Evolutionary conservation across 257 asterid genomes (phyloP).

Genomic region (Echium plantagineum): DNA sequence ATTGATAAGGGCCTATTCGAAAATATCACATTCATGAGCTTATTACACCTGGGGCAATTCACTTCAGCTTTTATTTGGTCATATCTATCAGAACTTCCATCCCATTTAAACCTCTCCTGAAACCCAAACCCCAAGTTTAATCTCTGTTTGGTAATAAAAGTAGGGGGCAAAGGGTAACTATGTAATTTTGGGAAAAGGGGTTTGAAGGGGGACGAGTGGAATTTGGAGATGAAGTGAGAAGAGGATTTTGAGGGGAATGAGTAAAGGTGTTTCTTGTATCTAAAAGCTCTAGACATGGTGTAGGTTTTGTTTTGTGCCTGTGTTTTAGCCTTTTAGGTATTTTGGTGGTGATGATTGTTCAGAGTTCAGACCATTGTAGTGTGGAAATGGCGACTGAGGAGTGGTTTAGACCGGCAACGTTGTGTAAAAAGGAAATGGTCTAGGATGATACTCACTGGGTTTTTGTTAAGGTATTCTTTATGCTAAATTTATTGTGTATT

Average conservation of each 20-base stretch:
- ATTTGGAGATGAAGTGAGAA: slow-evolving; percentile 1
- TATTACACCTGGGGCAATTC: slow-evolving; percentile 76
- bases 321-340: no score
- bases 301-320: not conserved
- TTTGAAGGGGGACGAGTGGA: slow-evolving; percentile 17
- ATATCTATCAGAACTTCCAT: slow-evolving; percentile 58
- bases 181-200: slow-evolving; percentile 15
- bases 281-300: slow-evolving; percentile 38
- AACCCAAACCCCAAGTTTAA: slow-evolving; percentile 23
- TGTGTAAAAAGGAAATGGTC: no score
- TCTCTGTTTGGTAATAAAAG: slow-evolving; percentile 11
- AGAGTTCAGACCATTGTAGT: not conserved
- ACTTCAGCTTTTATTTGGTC: slow-evolving; percentile 70
- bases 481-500: no score
- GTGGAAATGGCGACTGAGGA: not conserved
- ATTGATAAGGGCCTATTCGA: slow-evolving; percentile 84
- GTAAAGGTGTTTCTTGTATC: slow-evolving; percentile 42
- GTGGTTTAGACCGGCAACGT: not conserved
- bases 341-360: no score
- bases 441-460: no score
- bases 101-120: slow-evolving; percentile 59
- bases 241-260: slow-evolving; percentile 17
- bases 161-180: slow-evolving; percentile 19
- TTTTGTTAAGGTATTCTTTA: no score
- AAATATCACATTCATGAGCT: slow-evolving; percentile 52